Conservation (phyloP, 768 basidiomycete genomes). For the Russula sp. region DNA sequence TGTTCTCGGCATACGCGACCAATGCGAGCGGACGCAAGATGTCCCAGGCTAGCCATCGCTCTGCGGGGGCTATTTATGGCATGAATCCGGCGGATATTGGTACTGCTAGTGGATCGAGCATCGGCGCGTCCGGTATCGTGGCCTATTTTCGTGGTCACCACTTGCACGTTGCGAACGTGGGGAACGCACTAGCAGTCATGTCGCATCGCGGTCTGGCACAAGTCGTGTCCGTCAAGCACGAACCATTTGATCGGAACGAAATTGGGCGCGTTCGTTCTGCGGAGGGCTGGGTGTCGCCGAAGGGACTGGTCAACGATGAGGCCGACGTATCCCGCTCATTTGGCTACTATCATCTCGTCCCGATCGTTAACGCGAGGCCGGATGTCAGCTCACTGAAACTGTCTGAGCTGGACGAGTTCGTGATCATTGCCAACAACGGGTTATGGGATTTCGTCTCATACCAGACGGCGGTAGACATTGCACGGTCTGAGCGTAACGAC, state of each 20-base stretch:
- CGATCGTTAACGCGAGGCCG: constrained; percentile 87
- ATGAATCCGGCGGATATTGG: constrained; percentile 38
- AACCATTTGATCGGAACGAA: constrained; percentile 85
- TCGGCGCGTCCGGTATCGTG: constrained; percentile 82
- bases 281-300: constrained; percentile 92
- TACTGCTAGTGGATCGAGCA: constrained; percentile 48
- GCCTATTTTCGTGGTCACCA: constrained; percentile 78
- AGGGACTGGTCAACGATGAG: constrained; percentile 88
- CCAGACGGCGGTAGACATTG: constrained; percentile 96
- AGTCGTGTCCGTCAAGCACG: constrained; percentile 75
- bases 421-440: constrained; percentile 91
- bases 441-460: constrained; percentile 93
- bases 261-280: constrained; percentile 83
- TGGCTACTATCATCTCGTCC: constrained; percentile 87
- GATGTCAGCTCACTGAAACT: constrained; percentile 68
- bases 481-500: constrained; percentile 64
- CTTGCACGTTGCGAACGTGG: constrained; percentile 87
- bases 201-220: constrained; percentile 73
- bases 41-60: constrained; percentile 51
- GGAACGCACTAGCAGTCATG: constrained; percentile 83
- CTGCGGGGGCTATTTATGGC: constrained; percentile 34
- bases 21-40: constrained; percentile 53
- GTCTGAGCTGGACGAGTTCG: constrained; percentile 86
- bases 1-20: constrained; percentile 45
- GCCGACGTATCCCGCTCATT: constrained; percentile 90